Evolutionary conservation across 306 rosid species (phyloP), one percentile per base, ranked within the genome.

Genomic region (Herpetospermum pedunculosum): DNA sequence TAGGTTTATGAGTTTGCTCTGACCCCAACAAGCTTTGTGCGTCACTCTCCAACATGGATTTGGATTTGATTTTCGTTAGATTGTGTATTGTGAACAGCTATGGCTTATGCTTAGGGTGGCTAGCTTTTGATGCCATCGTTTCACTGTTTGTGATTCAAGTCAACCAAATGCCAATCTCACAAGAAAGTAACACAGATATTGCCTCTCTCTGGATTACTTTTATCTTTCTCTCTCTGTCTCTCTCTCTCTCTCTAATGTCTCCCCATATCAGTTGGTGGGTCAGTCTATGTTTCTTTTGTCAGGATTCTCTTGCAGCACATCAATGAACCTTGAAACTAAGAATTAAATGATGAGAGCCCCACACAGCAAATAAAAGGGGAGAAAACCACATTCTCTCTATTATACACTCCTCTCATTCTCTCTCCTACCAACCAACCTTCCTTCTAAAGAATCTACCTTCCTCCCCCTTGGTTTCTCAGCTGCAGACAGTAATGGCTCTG

Each of bases 251-350:
- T 80, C 82, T 72, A 75, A 79, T 82, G 83, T 90, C 87, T 82
- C 83, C 87, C 89, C 78, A 59, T 82, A 80, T 83, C 94, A 85
- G 85, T 78, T 73, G 80, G 90, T 95, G 99, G 99, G 97, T n/a
- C 96, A 78, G 81, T 81, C 85, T 58, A 41, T 85, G 96, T 87
- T 89, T 91, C 89, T 87, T 95, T 91, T 91, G 97, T 84, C 96
- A 87, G 92, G 89, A 91, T 88, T 87, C 90, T 84, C 90, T 88
- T 72, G 78, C 90, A 77, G 86, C 84, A 53, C 83, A 77, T 54
- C 78, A 84, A 81, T 78, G 78, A 60, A 78, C 43, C 76, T 75
- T 79, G 72, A 89, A 80, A 76, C 78, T 87, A 80, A 81, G 74
- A 57, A 60, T 50, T 72, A 76, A 80, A 68, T 78, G 70, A 83